Evolutionary conservation across 164 flowering plant species (phyloP).

Genomic region (Akebia trifoliata): DNA sequence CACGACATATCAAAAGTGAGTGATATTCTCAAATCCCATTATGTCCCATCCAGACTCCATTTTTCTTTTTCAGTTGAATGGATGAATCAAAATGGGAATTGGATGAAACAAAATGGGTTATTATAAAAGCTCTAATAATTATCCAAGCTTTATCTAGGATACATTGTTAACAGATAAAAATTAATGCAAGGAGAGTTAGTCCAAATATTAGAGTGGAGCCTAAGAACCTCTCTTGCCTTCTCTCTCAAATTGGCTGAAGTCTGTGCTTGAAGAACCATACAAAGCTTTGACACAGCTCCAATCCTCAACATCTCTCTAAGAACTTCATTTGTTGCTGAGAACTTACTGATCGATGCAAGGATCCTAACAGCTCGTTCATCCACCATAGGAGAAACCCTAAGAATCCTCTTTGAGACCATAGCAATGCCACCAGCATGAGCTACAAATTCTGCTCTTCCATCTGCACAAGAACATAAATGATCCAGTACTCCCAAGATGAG

Average conservation of each 20-base stretch:
- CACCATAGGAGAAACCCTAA: conserved; percentile 33
- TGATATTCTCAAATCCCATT: no score
- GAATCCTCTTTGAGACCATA: conserved; percentile 37
- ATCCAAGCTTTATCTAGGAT: neutral
- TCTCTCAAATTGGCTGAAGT: conserved; percentile 24
- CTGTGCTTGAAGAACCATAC: conserved; percentile 38
- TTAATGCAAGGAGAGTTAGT: conserved; percentile 39
- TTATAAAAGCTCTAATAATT: no score
- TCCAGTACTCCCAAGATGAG: conserved; percentile 32
- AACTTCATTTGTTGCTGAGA: conserved; percentile 29
- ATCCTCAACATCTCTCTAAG: conserved; percentile 49
- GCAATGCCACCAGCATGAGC: conserved; percentile 45
- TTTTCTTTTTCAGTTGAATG: no score
- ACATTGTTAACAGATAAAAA: conserved; percentile 19
- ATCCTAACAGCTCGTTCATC: conserved; percentile 38
- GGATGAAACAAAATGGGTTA: no score
- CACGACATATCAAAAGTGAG: no score
- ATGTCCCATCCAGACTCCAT: no score
- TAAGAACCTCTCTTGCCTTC: conserved; percentile 38
- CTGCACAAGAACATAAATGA: conserved; percentile 45
- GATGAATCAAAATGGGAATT: no score
- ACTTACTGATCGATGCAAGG: conserved; percentile 28
- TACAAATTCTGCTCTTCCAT: conserved; percentile 47
- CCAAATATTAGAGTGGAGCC: conserved; percentile 38
- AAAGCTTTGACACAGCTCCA: conserved; percentile 51